Base-by-base conservation (phyloP, 139 green algal species). In the Picochlorum sp. region DNA sequence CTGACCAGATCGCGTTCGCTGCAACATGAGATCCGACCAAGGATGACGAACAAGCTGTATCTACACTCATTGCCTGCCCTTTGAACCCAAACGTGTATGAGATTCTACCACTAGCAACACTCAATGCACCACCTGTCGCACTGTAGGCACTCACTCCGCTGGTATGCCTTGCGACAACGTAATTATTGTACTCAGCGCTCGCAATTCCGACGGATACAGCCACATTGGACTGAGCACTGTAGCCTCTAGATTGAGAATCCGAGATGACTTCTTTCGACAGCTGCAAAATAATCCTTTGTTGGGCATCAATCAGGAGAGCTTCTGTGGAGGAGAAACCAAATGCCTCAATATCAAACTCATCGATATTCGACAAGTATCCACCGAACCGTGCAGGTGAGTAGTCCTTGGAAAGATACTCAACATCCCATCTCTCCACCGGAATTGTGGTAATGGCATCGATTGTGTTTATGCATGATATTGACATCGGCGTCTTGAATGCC, bases 21-120 rank as follows among this genome's bases (percentile, higher is more conserved):
- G 76, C 84, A 23, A 90, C 59, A 69, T 93, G 85, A 0, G 83
- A 26, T 13, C 76, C 86, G 18, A 92, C 85, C 18, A 95, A 62
- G 8, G 81, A 88, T 15, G 79, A 86, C 0, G 83, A 90, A 72
- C 86, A 92, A 45, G 86, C 87, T 4, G 88, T 96, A 77, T 96
- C 88, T 8, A 95, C 77, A 14, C 65, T 83, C 14, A 95, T 37
- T 26, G 70, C 51, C 7, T 81, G 72, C 5, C 88, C 83, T 24
- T 68, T 69, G 50, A 93, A 71, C 28, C 68, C 82, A 66, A 86
- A 95, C 1, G 68, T 70, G 76, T 83, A 96, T 10, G 80, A 82
- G 14, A 95, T 45, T 9, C 86, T 68, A 23, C 82, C 89, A 72
- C 65, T 69, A n/a, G 83, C 78, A 21, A 88, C 83, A 49, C 70